Evolutionary conservation across 345 rosid genomes (phyloP).

Genomic region (Limnanthes douglasii): DNA sequence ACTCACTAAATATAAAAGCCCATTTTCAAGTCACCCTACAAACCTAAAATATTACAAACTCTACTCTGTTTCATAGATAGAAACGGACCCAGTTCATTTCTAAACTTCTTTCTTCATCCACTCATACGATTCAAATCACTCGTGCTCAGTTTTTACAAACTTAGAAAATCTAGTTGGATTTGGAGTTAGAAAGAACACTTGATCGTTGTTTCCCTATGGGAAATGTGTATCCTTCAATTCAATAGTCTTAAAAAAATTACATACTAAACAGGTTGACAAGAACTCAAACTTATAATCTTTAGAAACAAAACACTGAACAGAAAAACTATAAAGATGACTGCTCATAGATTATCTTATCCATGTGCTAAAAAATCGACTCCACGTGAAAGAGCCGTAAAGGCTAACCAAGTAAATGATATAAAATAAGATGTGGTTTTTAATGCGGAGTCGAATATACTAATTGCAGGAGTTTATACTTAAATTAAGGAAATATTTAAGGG

Average conservation of each 20-base stretch:
- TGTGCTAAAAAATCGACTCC: slow-evolving; percentile 24
- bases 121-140: slow-evolving; percentile 37
- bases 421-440: too few relatives aligned
- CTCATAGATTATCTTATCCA: slow-evolving; percentile 64
- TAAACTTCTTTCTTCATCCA: slow-evolving; percentile 27
- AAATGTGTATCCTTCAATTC: slow-evolving; percentile 32
- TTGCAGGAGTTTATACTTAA: too few relatives aligned
- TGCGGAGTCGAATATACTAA: too few relatives aligned
- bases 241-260: slow-evolving; percentile 38
- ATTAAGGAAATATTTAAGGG: too few relatives aligned
- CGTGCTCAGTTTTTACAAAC: slow-evolving; percentile 27
- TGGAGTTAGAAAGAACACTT: slow-evolving; percentile 99
- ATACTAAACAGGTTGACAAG: slow-evolving; percentile 27
- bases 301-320: slow-evolving; percentile 22
- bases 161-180: slow-evolving; percentile 76
- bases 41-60: slow-evolving; percentile 37
- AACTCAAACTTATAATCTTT: slow-evolving; percentile 21
- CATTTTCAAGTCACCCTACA: slow-evolving; percentile 61
- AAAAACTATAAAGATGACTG: too few relatives aligned
- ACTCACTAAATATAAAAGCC: slow-evolving; percentile 43
- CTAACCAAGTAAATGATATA: too few relatives aligned
- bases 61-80: slow-evolving; percentile 16
- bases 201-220: slow-evolving; percentile 94
- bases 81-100: slow-evolving; percentile 31
- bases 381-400: too few relatives aligned